Evolutionary conservation across 2,329 filamentous ascomycete genomes (phyloP), one percentile per base, ranked within the genome.

Genomic region (Elsinoe perseae): DNA sequence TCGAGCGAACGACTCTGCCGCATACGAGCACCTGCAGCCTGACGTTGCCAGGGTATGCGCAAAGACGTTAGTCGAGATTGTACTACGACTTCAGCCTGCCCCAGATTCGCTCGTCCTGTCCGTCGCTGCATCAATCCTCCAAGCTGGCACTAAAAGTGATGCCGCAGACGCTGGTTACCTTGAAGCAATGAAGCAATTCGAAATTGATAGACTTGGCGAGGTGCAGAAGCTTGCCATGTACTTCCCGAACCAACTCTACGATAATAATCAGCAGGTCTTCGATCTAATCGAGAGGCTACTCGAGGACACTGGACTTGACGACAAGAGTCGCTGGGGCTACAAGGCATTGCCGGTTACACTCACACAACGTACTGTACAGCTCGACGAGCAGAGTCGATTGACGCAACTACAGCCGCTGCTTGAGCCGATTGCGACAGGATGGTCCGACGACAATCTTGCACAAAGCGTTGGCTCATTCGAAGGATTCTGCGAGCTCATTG

Each of bases 301-400:
- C 67, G 77, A 83, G 60, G 82, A 87, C 48, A 82, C 86, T 27
- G 79, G 80, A 55, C 73, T 87, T 27, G 92, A 96, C 65, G 86
- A 92, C 64, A 89, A 91, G 66, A 82, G 91, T 28, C 83, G 88
- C 57, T 85, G 93, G 65, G 89, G 91, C 1, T 91, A 95, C 65
- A 87, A 84, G 63, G 92, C 90, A 8, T 92, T 97, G 61, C 77
- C 97, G 0, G 95, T 98, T 68, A 93, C 95, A 58, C 93, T 98
- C 60, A 85, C 86, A 64, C 92, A 97, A 70, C 89, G 93, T 58
- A 84, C 89, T 32, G 84, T 79, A 20, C 84, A 83, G 42, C 78
- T 97, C 30, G 85, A 95, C 61, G 78, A 80, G 16, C 76, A 77
- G n/a, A 72, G 82, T 32, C 87, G 91, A 58, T 77, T 91, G 54